Evolutionary conservation across 371 early-diverging fungal genomes (phyloP).

Genomic region (Mortierella polycephala): DNA sequence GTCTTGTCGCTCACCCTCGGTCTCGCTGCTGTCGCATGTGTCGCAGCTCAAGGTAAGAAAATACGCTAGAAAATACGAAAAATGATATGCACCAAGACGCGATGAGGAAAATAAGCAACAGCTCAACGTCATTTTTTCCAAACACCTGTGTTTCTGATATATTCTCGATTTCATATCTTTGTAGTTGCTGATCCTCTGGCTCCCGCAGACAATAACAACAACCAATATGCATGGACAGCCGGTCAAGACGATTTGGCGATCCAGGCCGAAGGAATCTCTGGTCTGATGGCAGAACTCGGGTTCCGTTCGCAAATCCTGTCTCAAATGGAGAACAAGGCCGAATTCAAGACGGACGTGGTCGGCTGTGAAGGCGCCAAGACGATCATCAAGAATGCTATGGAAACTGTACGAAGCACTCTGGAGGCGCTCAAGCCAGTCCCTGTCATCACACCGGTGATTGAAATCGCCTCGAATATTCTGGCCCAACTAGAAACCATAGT

Average conservation of each 20-base stretch:
- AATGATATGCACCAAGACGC: no score
- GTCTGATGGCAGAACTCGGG: constrained; percentile 15
- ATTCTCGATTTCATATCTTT: not conserved
- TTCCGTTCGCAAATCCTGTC: constrained; percentile 20
- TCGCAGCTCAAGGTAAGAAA: constrained; percentile 19
- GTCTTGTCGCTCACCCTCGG: constrained; percentile 16
- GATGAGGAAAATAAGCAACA: not conserved
- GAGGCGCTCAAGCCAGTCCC: not conserved
- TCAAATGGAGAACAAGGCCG: constrained; percentile 1
- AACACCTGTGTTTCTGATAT: not conserved
- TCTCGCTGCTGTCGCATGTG: constrained; percentile 10
- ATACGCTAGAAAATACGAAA: not conserved
- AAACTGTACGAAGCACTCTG: not conserved
- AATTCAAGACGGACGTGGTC: constrained; percentile 1
- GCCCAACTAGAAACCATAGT: not conserved
- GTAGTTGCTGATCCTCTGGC: constrained; percentile 18
- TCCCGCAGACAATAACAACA: constrained; percentile 1
- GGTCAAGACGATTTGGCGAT: constrained; percentile 11
- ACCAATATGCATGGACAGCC: constrained; percentile 8
- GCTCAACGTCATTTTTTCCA: not conserved
- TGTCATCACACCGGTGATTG: not conserved
- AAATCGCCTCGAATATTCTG: not conserved
- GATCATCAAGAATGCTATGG: constrained; percentile 1
- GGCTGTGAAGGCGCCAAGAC: constrained; percentile 2
- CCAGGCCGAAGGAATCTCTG: constrained; percentile 8